Percentiles rank a stretch among this genome's conserved stretches.
These are phyloP conservation scores for Pestalotiopsis sp. DNA, from an alignment of 2,329 filamentous ascomycete genomes.

Conservation along the genomic window DNA sequence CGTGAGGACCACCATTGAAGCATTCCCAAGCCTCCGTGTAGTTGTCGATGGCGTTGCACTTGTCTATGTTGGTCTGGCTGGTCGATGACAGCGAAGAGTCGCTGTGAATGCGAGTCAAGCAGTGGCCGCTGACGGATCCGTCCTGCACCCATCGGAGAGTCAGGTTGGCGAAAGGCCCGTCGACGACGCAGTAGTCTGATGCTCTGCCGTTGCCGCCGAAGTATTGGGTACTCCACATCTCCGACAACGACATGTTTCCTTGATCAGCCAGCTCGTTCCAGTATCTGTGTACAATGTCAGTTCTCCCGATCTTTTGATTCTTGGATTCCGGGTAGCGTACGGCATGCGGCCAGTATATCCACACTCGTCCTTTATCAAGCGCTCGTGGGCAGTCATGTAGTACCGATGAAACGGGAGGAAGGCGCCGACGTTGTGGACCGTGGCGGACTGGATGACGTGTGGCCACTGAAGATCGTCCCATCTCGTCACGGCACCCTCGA, in stretches of 20 bases:
- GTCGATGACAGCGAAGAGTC: neutral
- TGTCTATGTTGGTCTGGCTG: slow-evolving; percentile 8
- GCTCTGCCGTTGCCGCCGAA: slow-evolving; percentile 9
- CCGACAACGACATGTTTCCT: neutral
- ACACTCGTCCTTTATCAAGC: slow-evolving; percentile 17
- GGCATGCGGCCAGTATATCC: slow-evolving; percentile 20
- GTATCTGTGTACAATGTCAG: neutral
- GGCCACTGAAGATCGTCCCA: slow-evolving; percentile 10
- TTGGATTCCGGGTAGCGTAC: neutral
- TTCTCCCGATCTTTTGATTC: neutral
- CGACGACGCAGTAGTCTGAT: neutral
- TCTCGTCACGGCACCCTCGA: neutral
- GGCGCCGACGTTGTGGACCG: slow-evolving; percentile 22
- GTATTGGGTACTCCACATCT: neutral
- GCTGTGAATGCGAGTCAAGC: neutral
- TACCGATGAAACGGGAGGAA: slow-evolving; percentile 22
- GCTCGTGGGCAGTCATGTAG: slow-evolving; percentile 15
- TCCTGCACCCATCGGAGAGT: slow-evolving; percentile 1
- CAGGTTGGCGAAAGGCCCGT: slow-evolving; percentile 4
- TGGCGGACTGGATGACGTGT: neutral
- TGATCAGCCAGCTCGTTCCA: slow-evolving; percentile 3
- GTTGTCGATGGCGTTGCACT: slow-evolving; percentile 12
- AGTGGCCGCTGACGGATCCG: slow-evolving; percentile 1
- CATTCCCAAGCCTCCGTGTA: slow-evolving; percentile 22
- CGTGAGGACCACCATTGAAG: slow-evolving; percentile 22